Conservation (phyloP, 2,329 filamentous ascomycete species). For the Penicillium sp. region DNA sequence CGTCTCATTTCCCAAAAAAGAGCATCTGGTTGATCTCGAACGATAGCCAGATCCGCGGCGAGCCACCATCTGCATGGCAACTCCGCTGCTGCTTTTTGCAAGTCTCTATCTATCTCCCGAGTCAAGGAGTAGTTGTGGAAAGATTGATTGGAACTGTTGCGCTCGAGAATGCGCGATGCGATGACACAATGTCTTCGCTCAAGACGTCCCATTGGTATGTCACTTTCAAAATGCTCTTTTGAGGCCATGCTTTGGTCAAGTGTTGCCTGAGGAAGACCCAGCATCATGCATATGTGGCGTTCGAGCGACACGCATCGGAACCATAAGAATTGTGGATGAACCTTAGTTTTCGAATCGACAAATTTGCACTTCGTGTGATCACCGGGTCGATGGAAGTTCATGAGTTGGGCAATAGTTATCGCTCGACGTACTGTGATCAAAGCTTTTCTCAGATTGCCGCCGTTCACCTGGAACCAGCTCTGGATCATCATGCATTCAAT, state of each 20-base stretch:
- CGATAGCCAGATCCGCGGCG: constrained; percentile 6
- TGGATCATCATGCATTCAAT: constrained; percentile 49
- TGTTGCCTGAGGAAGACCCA: constrained; percentile 41
- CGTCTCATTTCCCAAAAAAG: constrained; percentile 34
- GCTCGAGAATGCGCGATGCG: constrained; percentile 50
- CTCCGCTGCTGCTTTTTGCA: constrained; percentile 44
- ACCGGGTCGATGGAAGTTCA: constrained; percentile 42
- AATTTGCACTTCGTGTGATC: constrained; percentile 10
- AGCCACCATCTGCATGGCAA: constrained; percentile 54
- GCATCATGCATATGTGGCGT: constrained; percentile 42
- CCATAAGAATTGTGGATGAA: constrained; percentile 36
- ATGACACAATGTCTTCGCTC: constrained; percentile 49
- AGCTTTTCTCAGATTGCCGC: constrained; percentile 43
- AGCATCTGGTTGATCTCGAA: constrained; percentile 4
- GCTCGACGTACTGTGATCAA: constrained; percentile 45
- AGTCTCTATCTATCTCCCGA: neutral
- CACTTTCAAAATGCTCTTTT: constrained; percentile 48
- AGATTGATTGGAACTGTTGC: constrained; percentile 38
- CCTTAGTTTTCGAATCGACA: constrained; percentile 7
- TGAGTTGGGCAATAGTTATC: constrained; percentile 43
- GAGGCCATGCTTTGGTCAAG: constrained; percentile 42
- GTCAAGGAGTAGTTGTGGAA: neutral
- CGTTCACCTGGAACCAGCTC: constrained; percentile 38
- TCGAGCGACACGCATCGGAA: constrained; percentile 42
- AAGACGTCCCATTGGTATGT: constrained; percentile 42